Evolutionary conservation across 176 grass and related monocot species (phyloP), one percentile per base, ranked within the genome.

Genomic region (Aegilops longissima): DNA sequence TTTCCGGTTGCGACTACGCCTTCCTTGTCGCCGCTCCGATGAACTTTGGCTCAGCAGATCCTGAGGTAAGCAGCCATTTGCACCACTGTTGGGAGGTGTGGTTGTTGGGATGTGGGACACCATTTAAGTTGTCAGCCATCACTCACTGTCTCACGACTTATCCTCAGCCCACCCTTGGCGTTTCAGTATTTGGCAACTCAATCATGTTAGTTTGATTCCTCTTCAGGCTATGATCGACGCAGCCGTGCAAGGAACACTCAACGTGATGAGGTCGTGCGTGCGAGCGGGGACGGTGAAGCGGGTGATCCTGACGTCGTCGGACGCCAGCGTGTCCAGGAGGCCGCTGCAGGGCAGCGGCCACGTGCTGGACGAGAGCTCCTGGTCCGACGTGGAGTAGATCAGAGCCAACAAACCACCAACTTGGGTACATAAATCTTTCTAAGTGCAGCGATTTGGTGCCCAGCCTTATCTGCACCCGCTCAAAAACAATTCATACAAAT

Each of bases 381-480:
- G 44, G 94, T 93, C 94, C 1, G 86, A 95, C 62, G 42, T 93
- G 8, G 83, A 85, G 4, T 83, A 61, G 62, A 67, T 95, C 5
- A 80, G 2, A 25, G 30, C 80, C 21, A 10, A 77, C 7, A 90
- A 87, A 35, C 35, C 88, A 3, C 84, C 82, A 13, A 68, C 47
- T 58, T 92, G 92, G 86, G 86, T 91, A 81, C 78, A 6, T 72
- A 85, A n/a, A n/a, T n/a, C n/a, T n/a, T n/a, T n/a, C n/a, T n/a
- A n/a, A n/a, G n/a, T n/a, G n/a, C n/a, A n/a, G n/a, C n/a, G n/a
- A n/a, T n/a, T n/a, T n/a, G n/a, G n/a, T n/a, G n/a, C n/a, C n/a
- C n/a, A n/a, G n/a, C n/a, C n/a, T n/a, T n/a, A n/a, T n/a, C n/a
- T n/a, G n/a, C n/a, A n/a, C n/a, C n/a, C n/a, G n/a, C n/a, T n/a